Evolutionary conservation across 2,329 filamentous ascomycete genomes (phyloP).

Genomic region (Hypoxylon sp.): DNA sequence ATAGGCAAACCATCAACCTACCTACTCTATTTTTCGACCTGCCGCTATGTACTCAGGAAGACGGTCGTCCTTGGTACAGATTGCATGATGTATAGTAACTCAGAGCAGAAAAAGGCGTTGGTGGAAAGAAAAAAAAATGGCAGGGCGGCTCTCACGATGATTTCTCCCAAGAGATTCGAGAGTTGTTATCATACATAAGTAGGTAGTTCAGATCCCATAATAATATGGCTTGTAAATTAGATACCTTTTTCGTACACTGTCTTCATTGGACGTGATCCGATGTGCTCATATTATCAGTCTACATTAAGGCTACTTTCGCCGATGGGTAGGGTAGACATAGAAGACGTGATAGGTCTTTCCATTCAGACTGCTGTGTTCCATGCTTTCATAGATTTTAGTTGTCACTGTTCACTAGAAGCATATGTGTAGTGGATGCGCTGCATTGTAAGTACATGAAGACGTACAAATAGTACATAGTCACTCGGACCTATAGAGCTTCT

Average conservation of each 20-base stretch:
- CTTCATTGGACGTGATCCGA: not conserved
- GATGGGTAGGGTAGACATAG: not conserved
- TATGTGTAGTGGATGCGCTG: not conserved
- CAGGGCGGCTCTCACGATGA: constrained; percentile 17
- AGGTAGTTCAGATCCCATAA: not conserved
- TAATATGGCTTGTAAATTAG: constrained; percentile 1
- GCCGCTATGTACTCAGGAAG: constrained; percentile 5
- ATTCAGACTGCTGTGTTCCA: not conserved
- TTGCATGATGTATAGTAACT: constrained; percentile 42
- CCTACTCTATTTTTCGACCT: too few relatives aligned
- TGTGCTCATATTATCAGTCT: not conserved
- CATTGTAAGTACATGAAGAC: constrained; percentile 8
- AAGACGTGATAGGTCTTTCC: not conserved
- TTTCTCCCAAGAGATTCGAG: constrained; percentile 1
- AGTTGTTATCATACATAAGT: not conserved
- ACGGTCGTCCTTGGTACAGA: constrained; percentile 2
- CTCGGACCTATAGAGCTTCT: not conserved
- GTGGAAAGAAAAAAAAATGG: constrained; percentile 14
- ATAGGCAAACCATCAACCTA: constrained; percentile 1
- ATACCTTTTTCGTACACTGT: not conserved
- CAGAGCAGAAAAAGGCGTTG: constrained; percentile 33
- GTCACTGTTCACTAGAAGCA: not conserved
- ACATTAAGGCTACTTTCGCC: not conserved
- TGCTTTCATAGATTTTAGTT: not conserved
- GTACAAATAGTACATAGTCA: not conserved